Evolutionary conservation across 2,329 filamentous ascomycete species (phyloP).

Genomic region (Fusarium bulbicola): DNA sequence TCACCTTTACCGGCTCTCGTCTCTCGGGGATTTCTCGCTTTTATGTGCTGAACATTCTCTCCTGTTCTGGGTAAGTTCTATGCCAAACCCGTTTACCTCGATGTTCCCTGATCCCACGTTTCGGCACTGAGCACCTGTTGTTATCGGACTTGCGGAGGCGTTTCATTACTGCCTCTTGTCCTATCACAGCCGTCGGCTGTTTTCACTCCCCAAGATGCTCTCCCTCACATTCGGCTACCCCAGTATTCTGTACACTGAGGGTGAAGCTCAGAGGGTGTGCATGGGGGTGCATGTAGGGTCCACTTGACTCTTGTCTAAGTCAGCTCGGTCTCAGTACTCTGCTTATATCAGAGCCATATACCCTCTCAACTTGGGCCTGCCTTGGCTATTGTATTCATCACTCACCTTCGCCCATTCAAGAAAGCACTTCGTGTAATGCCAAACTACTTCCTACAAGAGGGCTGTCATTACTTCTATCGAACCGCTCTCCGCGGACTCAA

Average conservation of each 20-base stretch:
- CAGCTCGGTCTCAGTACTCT: constrained; percentile 39
- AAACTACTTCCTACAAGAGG: constrained; percentile 83
- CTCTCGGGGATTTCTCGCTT: constrained; percentile 40
- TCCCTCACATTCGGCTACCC: constrained; percentile 18
- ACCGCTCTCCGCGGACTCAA: constrained; percentile 87
- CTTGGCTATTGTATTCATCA: constrained; percentile 13
- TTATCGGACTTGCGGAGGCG: constrained; percentile 42
- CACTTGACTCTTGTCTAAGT: constrained; percentile 46
- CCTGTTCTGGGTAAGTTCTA: constrained; percentile 39
- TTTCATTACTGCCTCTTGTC: constrained; percentile 13
- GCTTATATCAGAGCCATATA: constrained; percentile 41
- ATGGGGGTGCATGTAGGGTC: constrained; percentile 37
- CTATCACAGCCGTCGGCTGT: constrained; percentile 27
- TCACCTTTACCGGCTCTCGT: constrained; percentile 7
- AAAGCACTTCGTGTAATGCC: constrained; percentile 71
- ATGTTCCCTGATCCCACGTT: constrained; percentile 33
- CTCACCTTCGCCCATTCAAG: constrained; percentile 7
- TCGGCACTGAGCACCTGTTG: constrained; percentile 31
- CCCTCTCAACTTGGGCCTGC: constrained; percentile 22
- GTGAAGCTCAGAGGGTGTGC: constrained; percentile 32
- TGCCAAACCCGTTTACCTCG: constrained; percentile 17
- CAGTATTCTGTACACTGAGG: neutral
- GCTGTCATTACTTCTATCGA: constrained; percentile 94
- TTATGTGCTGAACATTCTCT: constrained; percentile 12
- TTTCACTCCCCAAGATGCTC: constrained; percentile 13